Evolutionary conservation across 2,329 filamentous ascomycete genomes (phyloP).

Genomic region (Xylaria multiplex): DNA sequence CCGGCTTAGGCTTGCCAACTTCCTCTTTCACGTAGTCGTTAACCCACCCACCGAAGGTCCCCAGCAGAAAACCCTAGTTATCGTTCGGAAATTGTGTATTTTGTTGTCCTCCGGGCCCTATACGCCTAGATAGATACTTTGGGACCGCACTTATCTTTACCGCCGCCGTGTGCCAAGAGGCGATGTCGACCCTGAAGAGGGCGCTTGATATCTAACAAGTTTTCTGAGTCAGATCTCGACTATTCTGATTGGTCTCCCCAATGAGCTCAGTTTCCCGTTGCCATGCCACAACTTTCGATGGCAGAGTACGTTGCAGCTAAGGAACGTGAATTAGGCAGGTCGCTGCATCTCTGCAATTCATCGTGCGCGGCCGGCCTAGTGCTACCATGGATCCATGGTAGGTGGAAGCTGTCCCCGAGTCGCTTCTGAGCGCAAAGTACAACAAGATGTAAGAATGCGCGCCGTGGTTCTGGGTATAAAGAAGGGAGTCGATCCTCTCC

Average conservation of each 20-base stretch:
- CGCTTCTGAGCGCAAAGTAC: neutral
- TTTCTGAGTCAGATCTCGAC: slow-evolving; percentile 20
- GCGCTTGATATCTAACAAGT: slow-evolving; percentile 31
- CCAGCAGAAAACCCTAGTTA: slow-evolving; percentile 24
- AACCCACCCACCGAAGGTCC: slow-evolving; percentile 15
- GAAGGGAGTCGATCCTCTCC: slow-evolving; percentile 29
- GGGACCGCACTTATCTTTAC: slow-evolving; percentile 33
- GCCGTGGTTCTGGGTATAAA: slow-evolving; percentile 28
- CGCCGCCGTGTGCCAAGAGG: slow-evolving; percentile 26
- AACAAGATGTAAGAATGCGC: slow-evolving; percentile 1
- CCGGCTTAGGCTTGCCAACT: slow-evolving; percentile 35
- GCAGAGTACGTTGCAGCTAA: slow-evolving; percentile 34
- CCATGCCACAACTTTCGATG: slow-evolving; percentile 30
- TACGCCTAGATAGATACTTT: slow-evolving; percentile 10
- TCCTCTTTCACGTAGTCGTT: slow-evolving; percentile 34
- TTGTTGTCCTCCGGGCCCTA: slow-evolving; percentile 15
- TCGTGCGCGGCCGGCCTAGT: slow-evolving; percentile 23
- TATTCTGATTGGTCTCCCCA: slow-evolving; percentile 29
- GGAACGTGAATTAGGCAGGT: slow-evolving; percentile 36
- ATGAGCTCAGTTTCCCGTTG: slow-evolving; percentile 21
- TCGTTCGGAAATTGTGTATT: slow-evolving; percentile 26
- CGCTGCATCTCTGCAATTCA: slow-evolving; percentile 20
- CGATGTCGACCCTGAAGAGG: slow-evolving; percentile 19
- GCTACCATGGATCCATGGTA: slow-evolving; percentile 27
- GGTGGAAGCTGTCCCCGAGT: slow-evolving; percentile 15